Evolutionary conservation across 257 asterid species (phyloP).

Genomic region (Salvia splendens): DNA sequence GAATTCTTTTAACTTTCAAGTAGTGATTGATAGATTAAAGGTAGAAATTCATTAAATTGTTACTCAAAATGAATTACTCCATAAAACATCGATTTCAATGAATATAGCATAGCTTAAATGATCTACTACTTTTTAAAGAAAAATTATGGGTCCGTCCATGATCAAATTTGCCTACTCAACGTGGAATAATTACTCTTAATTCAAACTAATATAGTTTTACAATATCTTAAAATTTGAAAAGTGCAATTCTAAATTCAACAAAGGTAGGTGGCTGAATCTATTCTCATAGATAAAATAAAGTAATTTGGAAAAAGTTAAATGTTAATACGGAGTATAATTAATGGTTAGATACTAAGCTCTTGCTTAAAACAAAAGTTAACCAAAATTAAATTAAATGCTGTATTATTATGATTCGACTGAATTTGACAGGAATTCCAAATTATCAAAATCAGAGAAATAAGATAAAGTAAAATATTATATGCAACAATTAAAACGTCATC

Average conservation of each 20-base stretch:
- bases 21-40: slow-evolving; percentile 28
- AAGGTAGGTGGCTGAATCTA: slow-evolving; percentile 30
- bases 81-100: no score
- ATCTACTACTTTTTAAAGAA: not conserved
- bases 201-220: no score
- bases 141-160: slow-evolving; percentile 30
- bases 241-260: slow-evolving; percentile 21
- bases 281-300: not conserved
- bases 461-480: not conserved
- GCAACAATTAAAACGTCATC: not conserved
- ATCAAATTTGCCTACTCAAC: slow-evolving; percentile 10
- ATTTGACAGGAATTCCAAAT: not conserved
- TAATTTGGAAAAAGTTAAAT: not conserved
- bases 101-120: no score
- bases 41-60: slow-evolving; percentile 3
- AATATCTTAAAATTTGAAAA: not conserved
- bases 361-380: not conserved
- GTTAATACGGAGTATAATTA: not conserved
- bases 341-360: not conserved
- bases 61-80: slow-evolving; percentile 19
- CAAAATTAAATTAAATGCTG: slow-evolving; percentile 1
- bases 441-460: not conserved
- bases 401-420: no score
- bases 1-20: slow-evolving; percentile 4
- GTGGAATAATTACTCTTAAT: no score